Base-by-base conservation (phyloP, 2,329 filamentous ascomycete genomes). In the Pseudogymnoascus sp. region DNA sequence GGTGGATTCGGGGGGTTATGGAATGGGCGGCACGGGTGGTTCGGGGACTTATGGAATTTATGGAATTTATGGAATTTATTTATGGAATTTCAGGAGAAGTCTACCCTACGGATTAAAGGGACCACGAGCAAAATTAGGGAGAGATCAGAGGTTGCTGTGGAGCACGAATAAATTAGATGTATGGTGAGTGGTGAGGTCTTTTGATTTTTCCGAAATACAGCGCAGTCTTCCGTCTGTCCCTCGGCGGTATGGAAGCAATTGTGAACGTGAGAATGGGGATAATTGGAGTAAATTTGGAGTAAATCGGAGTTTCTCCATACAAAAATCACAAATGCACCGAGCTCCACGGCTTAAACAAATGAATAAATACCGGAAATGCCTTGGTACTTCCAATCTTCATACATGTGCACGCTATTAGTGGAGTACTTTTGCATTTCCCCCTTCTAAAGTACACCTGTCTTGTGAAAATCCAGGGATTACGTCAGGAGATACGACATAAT, bases 381-480 rank as follows among this genome's bases (percentile, higher is more conserved):
- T 31, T 54, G 47, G 47, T 31, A 51, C 45, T 29, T 51, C 3
- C 45, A 2, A 29, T 29, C 23, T 51, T 29, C 45, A 51, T 51
- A 51, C 45, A 51, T 51, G 45, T 51, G 45, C 45, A 51, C 45
- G 45, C 23, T 29, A n/a, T 16, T 51, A 29, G 21, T 29, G 45
- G 45, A 29, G 45, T 51, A 29, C 45, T n/a, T 23, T 45, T 45
- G 42, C 42, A 45, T 4, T 18, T 7, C 18, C 10, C 18, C 6
- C 42, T 5, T 21, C 45, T 11, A 51, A 51, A 51, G 45, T 23
- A 54, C 47, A 31, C 23, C 29, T 57, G 51, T 57, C 51, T 57
- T 57, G 51, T 57, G 51, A 57, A 57, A 57, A 57, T 57, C 51
- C 51, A 57, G 51, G 51, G 51, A 57, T 57, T 57, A 57, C 51